Conservation (phyloP, 2,329 filamentous ascomycete species). For the Phaeosphaeriaceae sp. region DNA sequence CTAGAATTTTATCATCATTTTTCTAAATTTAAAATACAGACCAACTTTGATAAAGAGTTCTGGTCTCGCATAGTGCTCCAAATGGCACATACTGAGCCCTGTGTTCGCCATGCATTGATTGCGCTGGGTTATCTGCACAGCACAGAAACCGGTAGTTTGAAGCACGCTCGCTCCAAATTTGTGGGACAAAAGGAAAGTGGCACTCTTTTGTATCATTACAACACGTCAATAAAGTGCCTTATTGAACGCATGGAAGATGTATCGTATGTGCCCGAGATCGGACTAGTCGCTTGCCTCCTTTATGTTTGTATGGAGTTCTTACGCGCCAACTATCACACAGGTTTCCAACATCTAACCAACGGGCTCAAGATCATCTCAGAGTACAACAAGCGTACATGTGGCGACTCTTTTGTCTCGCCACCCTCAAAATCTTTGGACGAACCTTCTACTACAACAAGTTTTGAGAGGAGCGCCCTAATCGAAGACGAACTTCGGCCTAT, state of each 20-base stretch:
- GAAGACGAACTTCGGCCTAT: slow-evolving; percentile 26
- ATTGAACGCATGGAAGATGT: slow-evolving; percentile 41
- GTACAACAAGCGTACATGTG: slow-evolving; percentile 8
- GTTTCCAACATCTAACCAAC: slow-evolving; percentile 52
- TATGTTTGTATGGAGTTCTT: slow-evolving; percentile 55
- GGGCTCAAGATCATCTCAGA: slow-evolving; percentile 49
- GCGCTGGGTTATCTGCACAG: slow-evolving; percentile 49
- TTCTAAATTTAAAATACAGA: slow-evolving; percentile 47
- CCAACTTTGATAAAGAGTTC: slow-evolving; percentile 42
- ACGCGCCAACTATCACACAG: slow-evolving; percentile 50
- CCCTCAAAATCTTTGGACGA: not conserved
- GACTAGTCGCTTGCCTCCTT: slow-evolving; percentile 52
- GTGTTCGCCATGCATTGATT: slow-evolving; percentile 52
- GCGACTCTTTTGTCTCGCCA: not conserved
- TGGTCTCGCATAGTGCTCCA: slow-evolving; percentile 53
- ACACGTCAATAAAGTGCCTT: slow-evolving; percentile 47
- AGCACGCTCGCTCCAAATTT: slow-evolving; percentile 20
- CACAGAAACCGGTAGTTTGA: slow-evolving; percentile 28
- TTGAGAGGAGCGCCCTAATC: slow-evolving; percentile 9
- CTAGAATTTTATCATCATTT: slow-evolving; percentile 53
- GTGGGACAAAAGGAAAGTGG: slow-evolving; percentile 14
- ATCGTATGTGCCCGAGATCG: slow-evolving; percentile 42
- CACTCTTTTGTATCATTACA: slow-evolving; percentile 50
- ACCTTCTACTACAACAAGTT: not conserved
- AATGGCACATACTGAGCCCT: slow-evolving; percentile 50